Conservation (phyloP, 306 rosid species). For the Lathyrus sativus region DNA sequence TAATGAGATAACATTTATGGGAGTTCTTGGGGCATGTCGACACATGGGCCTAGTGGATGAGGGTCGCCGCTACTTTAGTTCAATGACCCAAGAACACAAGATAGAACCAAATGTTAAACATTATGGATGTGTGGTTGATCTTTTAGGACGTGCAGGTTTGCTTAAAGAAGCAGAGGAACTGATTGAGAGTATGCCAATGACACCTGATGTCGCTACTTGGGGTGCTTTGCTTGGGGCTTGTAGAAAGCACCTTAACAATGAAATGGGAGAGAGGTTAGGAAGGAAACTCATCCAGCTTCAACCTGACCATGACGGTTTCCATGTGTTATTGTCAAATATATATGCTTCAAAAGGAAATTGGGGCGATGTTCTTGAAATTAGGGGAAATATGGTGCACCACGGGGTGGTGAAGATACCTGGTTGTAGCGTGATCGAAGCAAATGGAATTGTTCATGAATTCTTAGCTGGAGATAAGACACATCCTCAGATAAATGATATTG, state of each 20-base stretch:
- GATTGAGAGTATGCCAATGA: slow-evolving; percentile 70
- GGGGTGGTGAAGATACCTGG: slow-evolving; percentile 83
- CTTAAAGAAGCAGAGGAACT: slow-evolving; percentile 82
- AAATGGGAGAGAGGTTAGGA: slow-evolving; percentile 76
- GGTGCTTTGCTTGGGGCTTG: slow-evolving; percentile 90
- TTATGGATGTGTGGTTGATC: slow-evolving; percentile 89
- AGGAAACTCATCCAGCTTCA: slow-evolving; percentile 73
- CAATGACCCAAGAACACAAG: slow-evolving; percentile 63
- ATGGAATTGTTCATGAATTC: slow-evolving; percentile 72
- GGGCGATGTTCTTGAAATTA: slow-evolving; percentile 65
- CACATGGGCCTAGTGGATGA: slow-evolving; percentile 85
- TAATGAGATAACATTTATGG: slow-evolving; percentile 83
- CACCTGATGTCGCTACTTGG: slow-evolving; percentile 80
- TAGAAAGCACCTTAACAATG: slow-evolving; percentile 63
- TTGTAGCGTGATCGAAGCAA: slow-evolving; percentile 74
- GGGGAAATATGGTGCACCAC: slow-evolving; percentile 63
- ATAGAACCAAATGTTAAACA: slow-evolving; percentile 76
- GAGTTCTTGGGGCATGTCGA: slow-evolving; percentile 86
- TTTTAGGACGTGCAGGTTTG: slow-evolving; percentile 82
- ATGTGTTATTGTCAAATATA: slow-evolving; percentile 70
- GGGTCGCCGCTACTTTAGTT: slow-evolving; percentile 64
- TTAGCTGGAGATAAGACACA: slow-evolving; percentile 77
- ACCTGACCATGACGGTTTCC: slow-evolving; percentile 85
- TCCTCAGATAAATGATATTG: slow-evolving; percentile 61
- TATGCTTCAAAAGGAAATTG: slow-evolving; percentile 82